phyloP scores from a whole-genome alignment of 441 rosid genomes.

The Bocquillonia castaneifolia region DNA sequence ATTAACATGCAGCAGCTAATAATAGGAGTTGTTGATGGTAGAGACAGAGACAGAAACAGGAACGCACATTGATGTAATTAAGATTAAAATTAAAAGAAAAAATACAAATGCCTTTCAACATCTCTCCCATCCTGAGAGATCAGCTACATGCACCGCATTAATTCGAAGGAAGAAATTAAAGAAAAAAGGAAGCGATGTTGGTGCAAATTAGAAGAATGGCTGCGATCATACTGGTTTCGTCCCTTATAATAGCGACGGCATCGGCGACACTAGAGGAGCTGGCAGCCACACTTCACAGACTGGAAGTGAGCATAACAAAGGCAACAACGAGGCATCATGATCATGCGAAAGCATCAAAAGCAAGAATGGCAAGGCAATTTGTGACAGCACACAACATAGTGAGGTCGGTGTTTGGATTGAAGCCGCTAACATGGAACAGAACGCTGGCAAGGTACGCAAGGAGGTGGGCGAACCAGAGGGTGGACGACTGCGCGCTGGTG shows the following conservation, averaged over 20 bases:
- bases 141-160: too few species aligned
- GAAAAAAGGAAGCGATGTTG: too few species aligned
- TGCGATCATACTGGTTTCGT: too few species aligned
- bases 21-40: neutral
- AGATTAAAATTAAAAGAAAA: too few species aligned
- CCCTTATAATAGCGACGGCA: too few species aligned
- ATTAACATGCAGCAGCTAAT: too few species aligned
- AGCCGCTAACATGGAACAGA: constrained; percentile 43
- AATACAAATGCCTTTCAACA: too few species aligned
- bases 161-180: too few species aligned
- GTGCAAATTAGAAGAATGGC: too few species aligned
- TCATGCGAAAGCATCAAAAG: neutral
- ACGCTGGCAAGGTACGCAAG: constrained; percentile 35
- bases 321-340: neutral
- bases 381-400: constrained; percentile 41
- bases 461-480: constrained; percentile 34
- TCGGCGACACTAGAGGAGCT: too few species aligned
- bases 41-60: too few species aligned
- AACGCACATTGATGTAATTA: too few species aligned
- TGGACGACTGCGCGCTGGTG: constrained; percentile 34
- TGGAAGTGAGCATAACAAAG: neutral
- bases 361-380: constrained; percentile 12
- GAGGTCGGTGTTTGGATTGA: constrained; percentile 25
- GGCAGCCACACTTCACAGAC: neutral
- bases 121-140: constrained; percentile 3